Evolutionary conservation across 352 stramenopile species (phyloP).

Genomic region (Globisporangium sylvaticum): DNA sequence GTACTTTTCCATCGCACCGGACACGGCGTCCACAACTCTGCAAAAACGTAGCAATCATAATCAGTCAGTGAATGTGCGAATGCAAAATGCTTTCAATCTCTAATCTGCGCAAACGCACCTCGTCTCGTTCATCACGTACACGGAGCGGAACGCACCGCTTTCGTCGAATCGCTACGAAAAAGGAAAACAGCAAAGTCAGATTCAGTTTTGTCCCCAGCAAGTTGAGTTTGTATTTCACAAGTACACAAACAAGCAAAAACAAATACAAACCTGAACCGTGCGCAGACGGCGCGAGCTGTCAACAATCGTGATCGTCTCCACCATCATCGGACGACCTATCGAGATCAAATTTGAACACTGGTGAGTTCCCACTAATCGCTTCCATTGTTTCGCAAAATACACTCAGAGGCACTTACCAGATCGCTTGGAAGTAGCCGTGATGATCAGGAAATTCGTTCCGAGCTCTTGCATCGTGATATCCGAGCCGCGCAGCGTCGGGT

Average conservation of each 20-base stretch:
- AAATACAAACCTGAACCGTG: slow-evolving; percentile 55
- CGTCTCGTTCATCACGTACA: slow-evolving; percentile 88
- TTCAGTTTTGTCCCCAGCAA: no score
- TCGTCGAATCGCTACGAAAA: slow-evolving; percentile 70
- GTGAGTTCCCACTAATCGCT: not conserved
- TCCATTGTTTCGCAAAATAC: not conserved
- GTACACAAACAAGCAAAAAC: not conserved
- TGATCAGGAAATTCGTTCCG: slow-evolving; percentile 74
- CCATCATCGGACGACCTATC: slow-evolving; percentile 65
- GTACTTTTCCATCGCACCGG: slow-evolving; percentile 85
- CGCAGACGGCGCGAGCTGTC: slow-evolving; percentile 77
- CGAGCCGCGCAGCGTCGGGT: slow-evolving; percentile 65
- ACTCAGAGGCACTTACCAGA: slow-evolving; percentile 33
- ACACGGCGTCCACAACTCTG: slow-evolving; percentile 83
- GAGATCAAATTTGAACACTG: not conserved
- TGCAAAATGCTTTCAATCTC: not conserved
- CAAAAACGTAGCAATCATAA: not conserved
- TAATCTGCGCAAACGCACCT: slow-evolving; percentile 25
- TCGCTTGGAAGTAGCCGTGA: slow-evolving; percentile 84
- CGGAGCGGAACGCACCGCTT: slow-evolving; percentile 76
- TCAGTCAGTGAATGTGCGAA: not conserved
- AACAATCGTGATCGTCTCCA: slow-evolving; percentile 82
- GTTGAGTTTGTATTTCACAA: not conserved
- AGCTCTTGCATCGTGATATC: slow-evolving; percentile 88
- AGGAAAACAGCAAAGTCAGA: not conserved